Conservation (phyloP, 345 rosid species). For the Corchorus capsularis region DNA sequence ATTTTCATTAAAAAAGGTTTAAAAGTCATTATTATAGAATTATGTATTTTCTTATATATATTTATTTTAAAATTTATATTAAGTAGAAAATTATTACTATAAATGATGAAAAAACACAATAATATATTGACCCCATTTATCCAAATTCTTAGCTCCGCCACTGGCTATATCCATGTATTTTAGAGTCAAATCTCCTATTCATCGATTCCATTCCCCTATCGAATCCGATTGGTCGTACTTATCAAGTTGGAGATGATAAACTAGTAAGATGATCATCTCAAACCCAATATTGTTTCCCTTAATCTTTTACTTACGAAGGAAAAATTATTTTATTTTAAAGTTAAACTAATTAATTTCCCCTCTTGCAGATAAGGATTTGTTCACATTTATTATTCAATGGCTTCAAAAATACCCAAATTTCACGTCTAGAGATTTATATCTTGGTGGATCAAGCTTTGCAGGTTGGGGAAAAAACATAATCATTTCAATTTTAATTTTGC, state of each 20-base stretch:
- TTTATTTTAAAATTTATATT: too few species aligned
- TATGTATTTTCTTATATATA: too few species aligned
- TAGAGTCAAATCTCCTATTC: slow-evolving; percentile 1
- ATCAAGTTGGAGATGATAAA: not conserved
- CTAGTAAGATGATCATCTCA: not conserved
- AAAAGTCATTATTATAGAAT: too few species aligned
- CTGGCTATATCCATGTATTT: not conserved
- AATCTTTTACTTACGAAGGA: not conserved
- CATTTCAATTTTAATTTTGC: not conserved
- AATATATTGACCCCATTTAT: too few species aligned
- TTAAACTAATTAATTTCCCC: too few species aligned
- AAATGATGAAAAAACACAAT: too few species aligned
- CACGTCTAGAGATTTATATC: too few species aligned
- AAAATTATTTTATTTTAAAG: too few species aligned
- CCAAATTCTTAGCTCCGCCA: too few species aligned
- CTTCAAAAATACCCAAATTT: too few species aligned
- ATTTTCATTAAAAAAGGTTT: too few species aligned
- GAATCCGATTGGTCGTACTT: not conserved
- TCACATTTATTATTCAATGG: not conserved
- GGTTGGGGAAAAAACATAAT: not conserved
- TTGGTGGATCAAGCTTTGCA: not conserved
- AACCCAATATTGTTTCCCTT: not conserved
- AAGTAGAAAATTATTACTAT: too few species aligned
- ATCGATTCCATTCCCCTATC: not conserved
- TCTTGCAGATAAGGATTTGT: not conserved